Evolutionary conservation across 192 early-diverging fungal genomes (phyloP).

Genomic region (Funneliformis mosseae): DNA sequence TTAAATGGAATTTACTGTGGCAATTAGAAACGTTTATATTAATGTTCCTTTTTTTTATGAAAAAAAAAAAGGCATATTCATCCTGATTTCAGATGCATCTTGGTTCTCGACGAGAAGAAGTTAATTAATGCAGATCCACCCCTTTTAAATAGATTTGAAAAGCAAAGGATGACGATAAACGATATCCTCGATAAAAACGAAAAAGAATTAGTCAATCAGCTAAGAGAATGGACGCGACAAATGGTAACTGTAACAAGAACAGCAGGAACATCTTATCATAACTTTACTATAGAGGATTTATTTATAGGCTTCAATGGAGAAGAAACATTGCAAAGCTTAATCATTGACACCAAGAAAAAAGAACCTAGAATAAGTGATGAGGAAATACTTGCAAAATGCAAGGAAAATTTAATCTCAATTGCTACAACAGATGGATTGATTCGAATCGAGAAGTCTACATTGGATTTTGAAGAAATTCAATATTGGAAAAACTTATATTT

Average conservation of each 20-base stretch:
- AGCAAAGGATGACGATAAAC: conserved; percentile 27
- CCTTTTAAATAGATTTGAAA: conserved; percentile 32
- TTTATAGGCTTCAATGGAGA: conserved; percentile 34
- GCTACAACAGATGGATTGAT: conserved; percentile 31
- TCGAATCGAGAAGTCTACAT: conserved; percentile 4
- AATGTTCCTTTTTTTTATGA: too few species aligned
- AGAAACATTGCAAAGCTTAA: conserved; percentile 34
- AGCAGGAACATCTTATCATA: not conserved
- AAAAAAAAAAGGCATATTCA: conserved; percentile 29
- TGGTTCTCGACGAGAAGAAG: conserved; percentile 33
- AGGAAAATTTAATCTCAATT: conserved; percentile 11
- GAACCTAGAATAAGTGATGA: not conserved
- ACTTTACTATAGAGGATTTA: conserved; percentile 2
- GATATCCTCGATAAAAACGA: conserved; percentile 5
- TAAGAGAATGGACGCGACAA: conserved; percentile 5
- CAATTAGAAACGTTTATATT: too few species aligned
- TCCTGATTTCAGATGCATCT: conserved; percentile 25
- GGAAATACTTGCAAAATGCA: not conserved
- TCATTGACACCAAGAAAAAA: conserved; percentile 19
- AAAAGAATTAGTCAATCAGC: not conserved
- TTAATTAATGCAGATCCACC: conserved; percentile 29
- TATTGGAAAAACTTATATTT: conserved; percentile 25
- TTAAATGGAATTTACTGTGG: not conserved
- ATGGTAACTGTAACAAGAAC: not conserved
- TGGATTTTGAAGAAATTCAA: conserved; percentile 16